Conservation (phyloP, 768 basidiomycete genomes). For the Termitomyces heimii region DNA sequence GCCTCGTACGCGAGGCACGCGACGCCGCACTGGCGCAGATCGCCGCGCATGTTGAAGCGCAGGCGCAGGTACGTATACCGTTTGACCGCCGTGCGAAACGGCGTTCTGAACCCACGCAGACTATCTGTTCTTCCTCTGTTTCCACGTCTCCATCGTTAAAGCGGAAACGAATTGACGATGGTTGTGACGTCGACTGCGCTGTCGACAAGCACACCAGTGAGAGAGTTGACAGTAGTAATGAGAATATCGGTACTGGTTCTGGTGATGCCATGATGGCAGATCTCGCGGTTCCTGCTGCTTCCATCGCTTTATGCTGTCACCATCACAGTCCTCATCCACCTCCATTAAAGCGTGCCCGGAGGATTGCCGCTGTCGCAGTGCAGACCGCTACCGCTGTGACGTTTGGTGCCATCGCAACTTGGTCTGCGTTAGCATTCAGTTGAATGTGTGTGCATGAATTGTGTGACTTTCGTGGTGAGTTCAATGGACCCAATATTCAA, state of each 20-base stretch:
- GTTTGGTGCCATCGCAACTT: constrained; percentile 65
- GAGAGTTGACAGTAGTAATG: neutral
- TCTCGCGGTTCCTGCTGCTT: neutral
- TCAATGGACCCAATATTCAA: neutral
- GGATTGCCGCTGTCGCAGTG: constrained; percentile 35
- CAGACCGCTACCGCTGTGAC: constrained; percentile 60
- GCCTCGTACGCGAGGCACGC: constrained; percentile 34
- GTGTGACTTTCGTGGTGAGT: neutral
- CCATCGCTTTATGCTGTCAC: constrained; percentile 1
- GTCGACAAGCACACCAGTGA: neutral
- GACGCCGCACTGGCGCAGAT: constrained; percentile 30
- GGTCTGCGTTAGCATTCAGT: constrained; percentile 68
- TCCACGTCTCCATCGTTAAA: constrained; percentile 34
- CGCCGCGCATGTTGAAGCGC: constrained; percentile 21
- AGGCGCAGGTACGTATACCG: constrained; percentile 25
- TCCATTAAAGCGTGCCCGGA: constrained; percentile 40
- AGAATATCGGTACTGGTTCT: constrained; percentile 12
- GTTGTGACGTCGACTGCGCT: constrained; percentile 18
- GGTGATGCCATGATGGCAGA: constrained; percentile 12
- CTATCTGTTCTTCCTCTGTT: constrained; percentile 17
- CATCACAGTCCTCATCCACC: neutral
- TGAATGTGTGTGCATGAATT: constrained; percentile 20
- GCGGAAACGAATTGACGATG: constrained; percentile 45
- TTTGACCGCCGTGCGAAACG: constrained; percentile 2
- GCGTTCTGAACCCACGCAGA: constrained; percentile 19